These are phyloP conservation scores for Dendrostoma leiphaemia DNA, from an alignment of 2,329 filamentous ascomycete genomes.

Conservation along the genomic window DNA sequence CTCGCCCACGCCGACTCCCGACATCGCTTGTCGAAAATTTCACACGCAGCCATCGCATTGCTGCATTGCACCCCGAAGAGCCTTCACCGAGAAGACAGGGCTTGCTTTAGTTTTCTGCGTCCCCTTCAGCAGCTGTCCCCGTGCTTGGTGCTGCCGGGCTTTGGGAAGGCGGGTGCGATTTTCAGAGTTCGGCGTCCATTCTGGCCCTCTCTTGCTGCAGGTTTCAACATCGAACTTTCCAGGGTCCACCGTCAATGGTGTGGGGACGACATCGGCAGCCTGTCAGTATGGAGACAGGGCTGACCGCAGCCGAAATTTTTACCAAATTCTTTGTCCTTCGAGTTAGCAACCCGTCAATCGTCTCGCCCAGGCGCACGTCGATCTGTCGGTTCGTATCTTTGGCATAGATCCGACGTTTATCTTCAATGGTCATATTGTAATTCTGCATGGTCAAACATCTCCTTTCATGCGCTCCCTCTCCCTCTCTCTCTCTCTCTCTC, in stretches of 20 bases:
- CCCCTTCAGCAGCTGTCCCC: too few species aligned
- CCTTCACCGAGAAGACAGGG: not conserved
- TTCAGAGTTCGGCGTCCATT: not conserved
- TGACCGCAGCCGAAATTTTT: slow-evolving; percentile 14
- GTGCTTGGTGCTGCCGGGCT: too few species aligned
- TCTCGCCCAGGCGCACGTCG: slow-evolving; percentile 6
- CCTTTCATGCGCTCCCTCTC: too few species aligned
- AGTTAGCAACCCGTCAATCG: slow-evolving; percentile 15
- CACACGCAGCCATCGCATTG: not conserved
- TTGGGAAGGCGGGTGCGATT: not conserved
- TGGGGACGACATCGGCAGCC: not conserved
- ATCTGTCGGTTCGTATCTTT: slow-evolving; percentile 6
- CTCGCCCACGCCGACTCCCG: not conserved
- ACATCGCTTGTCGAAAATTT: not conserved
- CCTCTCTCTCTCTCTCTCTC: too few species aligned
- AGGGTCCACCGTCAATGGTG: slow-evolving; percentile 9
- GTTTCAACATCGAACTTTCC: not conserved
- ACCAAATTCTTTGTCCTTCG: slow-evolving; percentile 21
- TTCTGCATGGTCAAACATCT: not conserved
- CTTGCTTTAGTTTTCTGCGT: too few species aligned
- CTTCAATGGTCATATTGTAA: not conserved
- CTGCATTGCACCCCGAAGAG: not conserved
- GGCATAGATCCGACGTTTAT: not conserved
- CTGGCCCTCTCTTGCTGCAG: not conserved
- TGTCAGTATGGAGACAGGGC: slow-evolving; percentile 17